Percentiles rank a stretch among this genome's conserved stretches.
These are phyloP conservation scores for Carnegiea gigantea DNA, from an alignment of 179 eudicot genomes.

Conservation along the genomic window DNA sequence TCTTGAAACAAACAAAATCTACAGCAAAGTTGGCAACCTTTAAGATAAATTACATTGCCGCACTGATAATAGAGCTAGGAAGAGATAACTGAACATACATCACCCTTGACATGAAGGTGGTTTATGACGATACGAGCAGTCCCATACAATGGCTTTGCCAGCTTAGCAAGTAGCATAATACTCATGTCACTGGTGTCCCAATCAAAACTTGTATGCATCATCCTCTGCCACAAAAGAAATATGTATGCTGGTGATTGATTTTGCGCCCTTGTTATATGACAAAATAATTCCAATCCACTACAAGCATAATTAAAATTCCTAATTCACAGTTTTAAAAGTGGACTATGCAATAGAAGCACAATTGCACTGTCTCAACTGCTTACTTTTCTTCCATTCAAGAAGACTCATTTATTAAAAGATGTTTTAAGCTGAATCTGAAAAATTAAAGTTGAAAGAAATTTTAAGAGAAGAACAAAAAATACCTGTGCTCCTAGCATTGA, in stretches of 20 bases:
- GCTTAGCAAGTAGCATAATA: slow-evolving; percentile 83
- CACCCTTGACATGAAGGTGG: slow-evolving; percentile 88
- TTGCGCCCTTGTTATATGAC: not conserved
- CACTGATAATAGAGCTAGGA: slow-evolving; percentile 1
- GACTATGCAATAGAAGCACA: not conserved
- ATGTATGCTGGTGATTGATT: not conserved
- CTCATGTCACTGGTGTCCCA: slow-evolving; percentile 89
- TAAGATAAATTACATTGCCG: not conserved
- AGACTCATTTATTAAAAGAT: not conserved
- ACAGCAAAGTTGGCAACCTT: not conserved
- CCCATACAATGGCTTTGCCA: slow-evolving; percentile 86
- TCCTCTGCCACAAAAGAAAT: slow-evolving; percentile 48
- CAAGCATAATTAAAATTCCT: not conserved
- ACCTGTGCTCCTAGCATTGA: slow-evolving; percentile 77
- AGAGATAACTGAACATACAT: slow-evolving; percentile 52
- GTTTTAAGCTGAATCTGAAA: not conserved
- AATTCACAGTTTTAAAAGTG: not conserved
- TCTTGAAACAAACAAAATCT: too few species aligned
- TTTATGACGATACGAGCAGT: slow-evolving; percentile 89
- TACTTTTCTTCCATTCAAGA: too few species aligned
- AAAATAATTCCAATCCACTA: not conserved
- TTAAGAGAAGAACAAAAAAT: slow-evolving; percentile 19
- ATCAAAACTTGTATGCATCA: slow-evolving; percentile 73
- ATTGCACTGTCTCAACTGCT: too few species aligned
- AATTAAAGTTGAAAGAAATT: not conserved